Conservation (phyloP, 1,139 yeast genomes). For the Diutina ranongensis region DNA sequence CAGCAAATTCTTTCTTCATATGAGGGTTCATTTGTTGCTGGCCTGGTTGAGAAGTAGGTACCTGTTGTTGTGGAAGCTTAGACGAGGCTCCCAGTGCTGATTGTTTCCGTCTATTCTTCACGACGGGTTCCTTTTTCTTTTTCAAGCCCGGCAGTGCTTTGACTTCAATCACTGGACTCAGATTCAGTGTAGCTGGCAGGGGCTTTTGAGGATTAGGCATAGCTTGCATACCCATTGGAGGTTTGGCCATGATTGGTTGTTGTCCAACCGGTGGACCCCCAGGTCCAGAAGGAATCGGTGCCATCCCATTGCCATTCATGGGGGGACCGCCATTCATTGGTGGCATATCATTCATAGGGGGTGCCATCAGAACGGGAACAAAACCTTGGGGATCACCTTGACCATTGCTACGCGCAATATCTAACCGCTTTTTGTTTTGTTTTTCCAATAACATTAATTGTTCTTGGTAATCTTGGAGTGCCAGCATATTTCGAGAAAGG, state of each 20-base stretch:
- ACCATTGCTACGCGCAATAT: constrained; percentile 33
- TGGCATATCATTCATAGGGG: constrained; percentile 13
- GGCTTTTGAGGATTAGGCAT: constrained; percentile 11
- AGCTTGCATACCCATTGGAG: not conserved
- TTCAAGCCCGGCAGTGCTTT: constrained; percentile 23
- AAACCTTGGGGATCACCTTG: constrained; percentile 10
- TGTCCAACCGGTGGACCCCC: not conserved
- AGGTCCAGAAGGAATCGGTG: not conserved
- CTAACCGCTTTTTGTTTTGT: constrained; percentile 55
- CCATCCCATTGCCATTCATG: constrained; percentile 1
- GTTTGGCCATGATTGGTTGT: constrained; percentile 5
- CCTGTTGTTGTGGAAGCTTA: constrained; percentile 10
- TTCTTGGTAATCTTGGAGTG: constrained; percentile 64
- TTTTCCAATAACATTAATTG: constrained; percentile 62
- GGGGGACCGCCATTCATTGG: constrained; percentile 10
- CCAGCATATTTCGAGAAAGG: constrained; percentile 10
- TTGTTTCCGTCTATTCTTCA: constrained; percentile 26
- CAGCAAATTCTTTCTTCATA: constrained; percentile 23
- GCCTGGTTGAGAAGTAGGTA: constrained; percentile 10
- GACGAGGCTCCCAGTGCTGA: constrained; percentile 13
- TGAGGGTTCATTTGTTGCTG: constrained; percentile 7
- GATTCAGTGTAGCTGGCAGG: constrained; percentile 9
- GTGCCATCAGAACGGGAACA: constrained; percentile 12
- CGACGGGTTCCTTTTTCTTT: constrained; percentile 8
- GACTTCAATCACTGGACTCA: constrained; percentile 20